Base-by-base conservation (phyloP, 331 rosid species). In the Ulmus americana region DNA sequence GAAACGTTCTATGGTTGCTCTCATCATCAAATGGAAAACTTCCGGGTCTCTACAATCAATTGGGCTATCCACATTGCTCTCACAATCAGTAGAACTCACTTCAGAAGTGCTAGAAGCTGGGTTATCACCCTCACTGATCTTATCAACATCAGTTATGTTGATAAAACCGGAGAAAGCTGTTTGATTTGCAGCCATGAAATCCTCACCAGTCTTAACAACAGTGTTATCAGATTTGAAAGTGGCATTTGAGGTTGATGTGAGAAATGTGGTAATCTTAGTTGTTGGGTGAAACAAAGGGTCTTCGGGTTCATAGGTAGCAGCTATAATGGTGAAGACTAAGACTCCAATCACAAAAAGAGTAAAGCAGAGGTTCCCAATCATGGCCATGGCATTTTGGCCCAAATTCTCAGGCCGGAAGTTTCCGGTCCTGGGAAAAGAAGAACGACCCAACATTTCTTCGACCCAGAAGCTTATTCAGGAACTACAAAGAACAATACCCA, bases 231-330 rank as follows among this genome's bases (percentile, higher is more conserved):
- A 81, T 72, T 85, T 84, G 45, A 94, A 94, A 73, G 99, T 94
- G 73, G 99, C 97, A 82, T 94, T 94, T 69, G 99, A 90, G 59
- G 70, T 84, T 52, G 99, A 94, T 48, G 97, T 84, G 41, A 94
- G 95, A 70, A 90, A 87, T 39, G 87, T 82, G 51, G 91, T 79
- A 66, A 94, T 90, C 88, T 82, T 87, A 39, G 96, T 87, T 35
- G 97, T 82, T 61, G 99, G 99, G 72, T 85, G 91, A 74, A 94
- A 94, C 79, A 94, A 71, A 51, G 97, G 99, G 55, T 94, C 99
- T 76, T 94, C 99, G 12, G 99, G 99, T 56, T 94, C 90, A 67
- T 94, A 94, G 10, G 96, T 94, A 55, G 97, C 99, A 45, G 99
- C 99, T 45, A 94, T 87, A 45, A 94, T 79, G 12, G 99, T 94